phyloP scores from a whole-genome alignment of 129 eudicot species.

The Silybum marianum region DNA sequence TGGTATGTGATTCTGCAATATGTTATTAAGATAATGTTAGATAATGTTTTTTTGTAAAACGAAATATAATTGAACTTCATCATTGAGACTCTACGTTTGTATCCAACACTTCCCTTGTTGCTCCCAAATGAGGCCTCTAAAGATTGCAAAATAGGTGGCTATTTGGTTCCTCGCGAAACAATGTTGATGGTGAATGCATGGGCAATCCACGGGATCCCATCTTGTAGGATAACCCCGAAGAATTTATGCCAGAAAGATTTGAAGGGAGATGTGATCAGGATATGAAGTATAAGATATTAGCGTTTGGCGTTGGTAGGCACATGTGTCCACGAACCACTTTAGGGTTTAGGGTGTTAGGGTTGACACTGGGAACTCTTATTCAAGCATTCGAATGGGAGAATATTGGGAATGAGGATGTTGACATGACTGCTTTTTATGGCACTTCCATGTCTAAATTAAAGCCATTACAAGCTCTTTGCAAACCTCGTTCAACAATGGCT shows the following conservation, averaged over 20 bases:
- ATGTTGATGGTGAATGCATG: conserved; percentile 22
- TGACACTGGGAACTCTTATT: conserved; percentile 29
- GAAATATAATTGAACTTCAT: too few relatives aligned
- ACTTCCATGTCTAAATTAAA: conserved; percentile 34
- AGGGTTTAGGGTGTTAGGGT: conserved; percentile 17
- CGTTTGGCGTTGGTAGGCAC: conserved; percentile 30
- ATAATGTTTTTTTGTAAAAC: too few relatives aligned
- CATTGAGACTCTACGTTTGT: conserved; percentile 14
- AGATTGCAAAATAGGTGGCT: conserved; percentile 22
- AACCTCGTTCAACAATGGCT: conserved; percentile 11
- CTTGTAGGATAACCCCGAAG: conserved; percentile 20
- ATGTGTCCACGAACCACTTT: conserved; percentile 21
- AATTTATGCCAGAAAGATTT: conserved; percentile 30
- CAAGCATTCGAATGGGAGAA: conserved; percentile 36
- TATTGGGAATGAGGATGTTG: conserved; percentile 17
- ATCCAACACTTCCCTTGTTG: conserved; percentile 18
- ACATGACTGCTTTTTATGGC: conserved; percentile 21
- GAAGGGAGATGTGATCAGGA: conserved; percentile 24
- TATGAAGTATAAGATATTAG: conserved; percentile 17
- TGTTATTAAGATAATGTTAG: too few relatives aligned
- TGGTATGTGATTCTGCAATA: too few relatives aligned
- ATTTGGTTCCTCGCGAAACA: conserved; percentile 27
- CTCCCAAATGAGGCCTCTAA: conserved; percentile 24
- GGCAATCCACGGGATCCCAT: conserved; percentile 27
- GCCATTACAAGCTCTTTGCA: conserved; percentile 41